Percentiles rank a stretch among this genome's conserved stretches.
These are phyloP conservation scores for Alternaria hordeiaustralica DNA, from an alignment of 2,329 filamentous ascomycete genomes.

Conservation along the genomic window DNA sequence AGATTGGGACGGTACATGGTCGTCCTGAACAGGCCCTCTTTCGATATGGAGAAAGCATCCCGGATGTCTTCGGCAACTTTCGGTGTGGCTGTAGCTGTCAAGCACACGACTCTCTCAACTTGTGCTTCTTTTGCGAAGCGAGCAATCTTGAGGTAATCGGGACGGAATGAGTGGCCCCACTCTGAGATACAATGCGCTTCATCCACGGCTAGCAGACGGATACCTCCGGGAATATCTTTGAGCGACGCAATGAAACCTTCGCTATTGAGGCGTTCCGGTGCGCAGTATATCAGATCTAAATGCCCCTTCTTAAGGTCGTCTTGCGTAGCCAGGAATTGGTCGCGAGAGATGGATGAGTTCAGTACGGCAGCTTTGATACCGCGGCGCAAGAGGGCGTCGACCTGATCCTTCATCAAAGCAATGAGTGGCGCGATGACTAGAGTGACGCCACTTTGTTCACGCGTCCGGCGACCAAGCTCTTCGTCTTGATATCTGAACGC, in stretches of 20 bases:
- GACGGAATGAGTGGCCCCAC: constrained; percentile 97
- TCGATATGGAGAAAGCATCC: constrained; percentile 90
- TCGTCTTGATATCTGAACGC: constrained; percentile 51
- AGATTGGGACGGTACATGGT: constrained; percentile 67
- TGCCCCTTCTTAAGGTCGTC: constrained; percentile 67
- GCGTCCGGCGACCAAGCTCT: constrained; percentile 43
- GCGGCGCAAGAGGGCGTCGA: constrained; percentile 73
- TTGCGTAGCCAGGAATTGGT: constrained; percentile 67
- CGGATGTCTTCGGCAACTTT: constrained; percentile 74
- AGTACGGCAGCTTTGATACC: constrained; percentile 81
- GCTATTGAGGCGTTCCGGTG: constrained; percentile 93
- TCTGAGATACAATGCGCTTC: constrained; percentile 96
- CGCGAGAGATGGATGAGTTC: constrained; percentile 65
- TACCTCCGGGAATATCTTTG: constrained; percentile 67
- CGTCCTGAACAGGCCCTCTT: constrained; percentile 62
- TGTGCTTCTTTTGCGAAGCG: constrained; percentile 80
- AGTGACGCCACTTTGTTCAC: constrained; percentile 78
- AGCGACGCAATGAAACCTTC: constrained; percentile 69
- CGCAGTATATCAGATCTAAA: constrained; percentile 88
- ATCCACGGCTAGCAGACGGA: constrained; percentile 89
- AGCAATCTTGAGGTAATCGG: constrained; percentile 81
- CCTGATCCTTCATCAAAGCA: constrained; percentile 96
- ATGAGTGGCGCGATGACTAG: constrained; percentile 90
- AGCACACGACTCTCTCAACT: constrained; percentile 74
- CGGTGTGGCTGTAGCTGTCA: constrained; percentile 91